Conservation (phyloP, 371 early-diverging fungal genomes). For the Cokeromyces recurvatus region DNA sequence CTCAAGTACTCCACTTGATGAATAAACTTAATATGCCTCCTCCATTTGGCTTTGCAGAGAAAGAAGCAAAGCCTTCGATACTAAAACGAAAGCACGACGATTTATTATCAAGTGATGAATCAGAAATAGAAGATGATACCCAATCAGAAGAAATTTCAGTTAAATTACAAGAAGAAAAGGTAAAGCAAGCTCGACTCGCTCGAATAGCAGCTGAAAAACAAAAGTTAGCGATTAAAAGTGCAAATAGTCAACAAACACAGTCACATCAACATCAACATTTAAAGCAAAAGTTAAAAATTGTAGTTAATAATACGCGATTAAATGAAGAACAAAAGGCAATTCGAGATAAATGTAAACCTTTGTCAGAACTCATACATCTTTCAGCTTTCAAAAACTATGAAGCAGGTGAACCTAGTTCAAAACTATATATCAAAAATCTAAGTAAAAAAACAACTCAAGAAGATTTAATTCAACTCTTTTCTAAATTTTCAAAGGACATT, state of each 20-base stretch:
- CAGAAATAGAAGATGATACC: constrained; percentile 48
- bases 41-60: constrained; percentile 46
- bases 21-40: constrained; percentile 70
- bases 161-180: constrained; percentile 18
- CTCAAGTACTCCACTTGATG: constrained; percentile 67
- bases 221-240: constrained; percentile 4
- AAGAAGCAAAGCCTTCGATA: constrained; percentile 25
- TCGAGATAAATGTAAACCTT: constrained; percentile 8
- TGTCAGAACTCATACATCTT: constrained; percentile 14
- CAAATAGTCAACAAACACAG: neutral
- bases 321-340: constrained; percentile 11
- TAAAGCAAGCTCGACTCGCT: constrained; percentile 13
- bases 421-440: constrained; percentile 39
- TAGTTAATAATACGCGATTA: neutral
- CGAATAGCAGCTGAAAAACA: constrained; percentile 23
- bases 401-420: constrained; percentile 21
- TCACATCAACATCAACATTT: neutral
- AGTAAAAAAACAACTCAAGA: constrained; percentile 22
- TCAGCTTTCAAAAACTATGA: constrained; percentile 31
- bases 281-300: constrained; percentile 1
- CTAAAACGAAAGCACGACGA: constrained; percentile 35
- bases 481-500: constrained; percentile 16
- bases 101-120: constrained; percentile 52
- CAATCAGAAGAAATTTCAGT: constrained; percentile 18
- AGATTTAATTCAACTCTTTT: constrained; percentile 29